Base-by-base conservation (phyloP, 1,284 basidiomycete species). In the Grifola frondosa region DNA sequence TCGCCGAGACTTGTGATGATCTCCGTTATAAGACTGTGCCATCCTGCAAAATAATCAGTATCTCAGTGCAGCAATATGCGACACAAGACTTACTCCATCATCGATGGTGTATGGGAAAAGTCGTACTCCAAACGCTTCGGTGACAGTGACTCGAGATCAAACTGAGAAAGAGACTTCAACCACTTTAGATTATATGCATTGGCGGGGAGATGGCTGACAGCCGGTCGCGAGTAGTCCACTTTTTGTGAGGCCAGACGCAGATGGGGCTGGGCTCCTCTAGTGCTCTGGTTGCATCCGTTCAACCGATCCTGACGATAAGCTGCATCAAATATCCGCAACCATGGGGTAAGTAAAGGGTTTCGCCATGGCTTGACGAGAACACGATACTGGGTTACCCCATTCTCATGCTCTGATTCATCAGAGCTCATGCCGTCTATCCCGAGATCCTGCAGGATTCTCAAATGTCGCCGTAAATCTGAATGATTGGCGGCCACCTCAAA, bases 351-450 rank as follows among this genome's bases (percentile, higher is more conserved):
- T 6, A 11, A 10, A 6, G 31, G 32, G n/a, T 32, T 20, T 1
- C 40, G 31, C 40, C 40, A 42, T 15, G 19, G 24, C 33, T 42
- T 42, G 24, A 11, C 24, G n/a, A 42, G 24, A 17, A 42, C 33
- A 6, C 33, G 23, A 30, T 36, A 42, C n/a, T 42, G 40, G 15
- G 19, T 25, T 15, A 37, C 13, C 4, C 40, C 40, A n/a, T 42
- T 42, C 12, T 16, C 13, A 22, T 36, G 24, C 19, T 42, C 40
- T 7, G 31, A 34, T 16, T 42, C 40, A 15, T 42, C 40, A 3
- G 32, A 35, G 33, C 40, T 42, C 40, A 42, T 42, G 3, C 40
- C 40, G 6, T 42, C 19, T 16, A 17, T 12, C 5, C 40, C 40
- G 6, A 42, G 33, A 13, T 16, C 9, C 32, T 24, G 34, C 7